phyloP scores from a whole-genome alignment of 2,329 filamentous ascomycete species.

The Fusarium proliferatum region DNA sequence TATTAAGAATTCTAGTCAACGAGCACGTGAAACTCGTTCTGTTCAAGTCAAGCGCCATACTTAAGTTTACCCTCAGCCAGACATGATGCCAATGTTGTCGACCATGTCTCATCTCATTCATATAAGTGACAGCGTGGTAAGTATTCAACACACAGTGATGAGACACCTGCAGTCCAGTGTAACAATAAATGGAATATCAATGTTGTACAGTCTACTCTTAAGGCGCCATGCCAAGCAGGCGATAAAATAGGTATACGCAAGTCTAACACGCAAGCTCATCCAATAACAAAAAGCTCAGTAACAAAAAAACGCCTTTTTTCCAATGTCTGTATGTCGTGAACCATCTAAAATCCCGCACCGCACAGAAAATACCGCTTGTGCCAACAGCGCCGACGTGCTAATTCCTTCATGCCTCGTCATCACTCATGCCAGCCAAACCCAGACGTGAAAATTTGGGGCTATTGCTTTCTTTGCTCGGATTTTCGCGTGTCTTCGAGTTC shows the following conservation, averaged over 20 bases:
- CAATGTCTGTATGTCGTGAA: conserved; percentile 25
- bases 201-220: conserved; percentile 27
- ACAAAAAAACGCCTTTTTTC: conserved; percentile 31
- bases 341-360: conserved; percentile 23
- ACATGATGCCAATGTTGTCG: too few relatives aligned
- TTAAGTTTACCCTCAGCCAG: too few relatives aligned
- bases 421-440: not conserved
- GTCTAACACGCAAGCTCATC: conserved; percentile 17
- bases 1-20: too few relatives aligned
- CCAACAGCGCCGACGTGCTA: conserved; percentile 34
- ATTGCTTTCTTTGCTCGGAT: conserved; percentile 44
- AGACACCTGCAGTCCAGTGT: too few relatives aligned
- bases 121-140: too few relatives aligned
- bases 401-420: conserved; percentile 1
- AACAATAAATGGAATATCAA: not conserved
- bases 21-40: too few relatives aligned
- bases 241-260: conserved; percentile 37
- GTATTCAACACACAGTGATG: too few relatives aligned
- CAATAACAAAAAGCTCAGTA: not conserved
- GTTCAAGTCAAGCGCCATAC: too few relatives aligned
- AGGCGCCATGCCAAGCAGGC: conserved; percentile 7
- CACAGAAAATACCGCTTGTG: conserved; percentile 17
- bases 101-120: too few relatives aligned
- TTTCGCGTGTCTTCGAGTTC: conserved; percentile 64
- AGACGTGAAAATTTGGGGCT: not conserved